These are phyloP conservation scores for Datura wrightii DNA, from an alignment of 257 asterid genomes.

Conservation along the genomic window DNA sequence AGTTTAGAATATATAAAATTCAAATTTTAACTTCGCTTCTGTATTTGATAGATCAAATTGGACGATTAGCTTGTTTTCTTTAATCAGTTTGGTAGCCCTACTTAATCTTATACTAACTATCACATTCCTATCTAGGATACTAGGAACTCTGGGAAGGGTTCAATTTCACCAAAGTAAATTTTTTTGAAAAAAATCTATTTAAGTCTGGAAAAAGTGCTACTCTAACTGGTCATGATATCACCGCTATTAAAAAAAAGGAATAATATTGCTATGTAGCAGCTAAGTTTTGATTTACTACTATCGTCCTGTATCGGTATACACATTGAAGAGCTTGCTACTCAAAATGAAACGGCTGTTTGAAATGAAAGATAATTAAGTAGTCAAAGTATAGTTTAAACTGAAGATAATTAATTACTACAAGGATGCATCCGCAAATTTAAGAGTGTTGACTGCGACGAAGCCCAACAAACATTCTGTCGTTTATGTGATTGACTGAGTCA, in stretches of 20 bases:
- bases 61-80: too few species aligned
- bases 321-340: background rate
- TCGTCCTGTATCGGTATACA: background rate
- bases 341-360: background rate
- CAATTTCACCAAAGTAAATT: background rate
- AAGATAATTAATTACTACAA: background rate
- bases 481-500: slow-evolving; percentile 15
- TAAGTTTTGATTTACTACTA: background rate
- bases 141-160: background rate
- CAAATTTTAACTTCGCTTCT: too few species aligned
- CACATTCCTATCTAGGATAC: background rate
- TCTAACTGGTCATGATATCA: background rate
- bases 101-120: background rate
- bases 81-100: too few species aligned
- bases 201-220: too few species aligned
- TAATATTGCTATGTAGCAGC: background rate
- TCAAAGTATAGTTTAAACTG: slow-evolving; percentile 18
- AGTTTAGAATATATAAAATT: too few species aligned
- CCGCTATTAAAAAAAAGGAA: background rate
- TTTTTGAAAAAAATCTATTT: too few species aligned
- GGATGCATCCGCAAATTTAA: background rate
- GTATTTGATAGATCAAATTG: too few species aligned
- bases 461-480: background rate
- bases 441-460: background rate
- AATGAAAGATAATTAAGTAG: background rate